Evolutionary conservation across 2,329 filamentous ascomycete species (phyloP), one percentile per base, ranked within the genome.

Genomic region (Aspergillus ochraceoroseus): DNA sequence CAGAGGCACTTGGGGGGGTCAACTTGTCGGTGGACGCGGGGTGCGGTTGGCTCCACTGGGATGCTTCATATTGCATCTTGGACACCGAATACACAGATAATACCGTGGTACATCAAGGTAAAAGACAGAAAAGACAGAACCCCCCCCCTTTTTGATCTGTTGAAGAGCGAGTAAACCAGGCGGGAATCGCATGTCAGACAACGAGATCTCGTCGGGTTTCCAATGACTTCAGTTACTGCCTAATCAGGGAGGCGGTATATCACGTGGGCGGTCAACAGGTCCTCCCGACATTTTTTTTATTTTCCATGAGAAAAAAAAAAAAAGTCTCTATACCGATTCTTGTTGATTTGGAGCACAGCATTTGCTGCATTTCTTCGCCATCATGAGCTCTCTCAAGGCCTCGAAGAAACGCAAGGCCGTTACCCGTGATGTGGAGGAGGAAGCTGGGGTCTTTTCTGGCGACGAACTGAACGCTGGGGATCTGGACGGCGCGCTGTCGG

Each of bases 341-440:
- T 19, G 20, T 20, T 27, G 38, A 20, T 28, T 15, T 17, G 13
- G 15, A 36, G 32, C 23, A 28, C 13, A 11, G 9, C 19, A 15
- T 18, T 27, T 20, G n/a, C 33, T 27, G 36, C 36, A 27, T 26
- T 36, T 12, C 19, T 26, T 42, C 40, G 19, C 45, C 48, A 52
- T 43, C 42, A 68, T 68, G 64, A 54, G 58, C 46, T 47, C 53
- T 39, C 52, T 53, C 49, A 64, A 67, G 43, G 55, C 62, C 31
- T 70, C 66, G 20, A 73, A 76, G 61, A 85, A 85, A 70, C 77
- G 82, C 51, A 85, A 85, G 65, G 76, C 76, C 46, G 71, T 77
- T 13, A 74, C 71, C 15, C 70, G 70, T 20, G 76, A 79, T 52
- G 65, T 71, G 12, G 67, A 71, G 32, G 68, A 68, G 43, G 62